Percentiles rank a stretch among this genome's conserved stretches.
Evolutionary conservation across 148 eudicot species (phyloP).

Genomic region (Nyssa sinensis): DNA sequence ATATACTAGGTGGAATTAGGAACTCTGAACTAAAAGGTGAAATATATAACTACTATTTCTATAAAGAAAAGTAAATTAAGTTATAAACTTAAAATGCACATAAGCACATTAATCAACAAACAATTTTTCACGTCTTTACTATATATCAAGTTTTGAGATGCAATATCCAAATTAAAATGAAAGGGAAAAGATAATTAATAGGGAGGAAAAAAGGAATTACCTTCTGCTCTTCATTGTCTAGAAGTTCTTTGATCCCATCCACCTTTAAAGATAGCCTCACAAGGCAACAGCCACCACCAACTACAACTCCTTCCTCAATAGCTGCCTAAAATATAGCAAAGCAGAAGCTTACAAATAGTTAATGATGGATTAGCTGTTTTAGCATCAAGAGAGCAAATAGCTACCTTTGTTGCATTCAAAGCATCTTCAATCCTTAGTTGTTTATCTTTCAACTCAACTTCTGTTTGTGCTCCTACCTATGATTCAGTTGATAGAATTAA

Average conservation of each 20-base stretch:
- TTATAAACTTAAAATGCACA: neutral
- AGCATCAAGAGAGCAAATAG: neutral
- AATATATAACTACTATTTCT: neutral
- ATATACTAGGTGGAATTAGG: neutral
- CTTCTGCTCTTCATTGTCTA: slow-evolving; percentile 94
- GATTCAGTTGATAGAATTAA: neutral
- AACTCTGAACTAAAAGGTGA: neutral
- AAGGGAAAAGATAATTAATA: neutral
- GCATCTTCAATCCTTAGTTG: slow-evolving; percentile 87
- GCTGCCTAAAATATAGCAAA: slow-evolving; percentile 59
- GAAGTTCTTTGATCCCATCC: slow-evolving; percentile 53
- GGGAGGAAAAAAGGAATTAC: slow-evolving; percentile 20
- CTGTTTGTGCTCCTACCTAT: slow-evolving; percentile 92
- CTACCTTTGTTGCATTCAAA: slow-evolving; percentile 84
- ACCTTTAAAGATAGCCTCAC: slow-evolving; percentile 73
- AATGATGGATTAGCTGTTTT: neutral
- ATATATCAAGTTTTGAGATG: neutral
- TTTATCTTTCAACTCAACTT: slow-evolving; percentile 77
- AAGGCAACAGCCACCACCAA: slow-evolving; percentile 93
- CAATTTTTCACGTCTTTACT: neutral
- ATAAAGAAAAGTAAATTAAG: neutral
- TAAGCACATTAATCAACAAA: neutral
- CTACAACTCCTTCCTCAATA: slow-evolving; percentile 92
- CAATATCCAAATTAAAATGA: neutral
- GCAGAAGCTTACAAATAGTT: slow-evolving; percentile 1